Conservation (phyloP, 2,329 filamentous ascomycete genomes). For the Xylaria sp. region DNA sequence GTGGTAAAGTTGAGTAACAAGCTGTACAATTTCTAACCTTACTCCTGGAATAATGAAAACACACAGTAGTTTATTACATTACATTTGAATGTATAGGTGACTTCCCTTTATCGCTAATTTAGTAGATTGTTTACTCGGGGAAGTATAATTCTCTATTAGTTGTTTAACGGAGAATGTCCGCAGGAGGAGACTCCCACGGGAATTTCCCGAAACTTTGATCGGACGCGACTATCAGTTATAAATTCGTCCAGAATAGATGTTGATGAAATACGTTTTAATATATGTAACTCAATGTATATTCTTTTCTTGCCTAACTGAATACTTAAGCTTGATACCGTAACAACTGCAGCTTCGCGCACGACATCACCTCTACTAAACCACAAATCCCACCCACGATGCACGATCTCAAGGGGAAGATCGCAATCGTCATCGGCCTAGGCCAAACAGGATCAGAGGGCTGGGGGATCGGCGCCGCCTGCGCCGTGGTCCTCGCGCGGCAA, state of each 20-base stretch:
- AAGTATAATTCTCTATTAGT: not conserved
- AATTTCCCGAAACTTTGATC: slow-evolving; percentile 9
- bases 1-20: not conserved
- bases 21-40: not conserved
- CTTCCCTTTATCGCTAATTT: not conserved
- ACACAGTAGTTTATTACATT: not conserved
- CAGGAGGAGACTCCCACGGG: not conserved
- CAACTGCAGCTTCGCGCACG: not conserved
- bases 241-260: not conserved
- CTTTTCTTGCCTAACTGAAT: not conserved
- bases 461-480: slow-evolving; percentile 30
- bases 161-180: slow-evolving; percentile 14
- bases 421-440: slow-evolving; percentile 27
- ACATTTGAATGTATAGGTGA: not conserved
- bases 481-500: slow-evolving; percentile 27
- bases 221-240: not conserved
- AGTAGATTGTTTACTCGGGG: not conserved
- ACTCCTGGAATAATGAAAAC: not conserved
- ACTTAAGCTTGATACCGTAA: not conserved
- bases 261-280: not conserved
- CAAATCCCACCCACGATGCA: slow-evolving; percentile 9
- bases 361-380: not conserved
- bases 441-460: slow-evolving; percentile 21
- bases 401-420: slow-evolving; percentile 24
- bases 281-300: not conserved